Evolutionary conservation across 108 stramenopile species (phyloP).

Genomic region (Pseudonitzschia multistriata): DNA sequence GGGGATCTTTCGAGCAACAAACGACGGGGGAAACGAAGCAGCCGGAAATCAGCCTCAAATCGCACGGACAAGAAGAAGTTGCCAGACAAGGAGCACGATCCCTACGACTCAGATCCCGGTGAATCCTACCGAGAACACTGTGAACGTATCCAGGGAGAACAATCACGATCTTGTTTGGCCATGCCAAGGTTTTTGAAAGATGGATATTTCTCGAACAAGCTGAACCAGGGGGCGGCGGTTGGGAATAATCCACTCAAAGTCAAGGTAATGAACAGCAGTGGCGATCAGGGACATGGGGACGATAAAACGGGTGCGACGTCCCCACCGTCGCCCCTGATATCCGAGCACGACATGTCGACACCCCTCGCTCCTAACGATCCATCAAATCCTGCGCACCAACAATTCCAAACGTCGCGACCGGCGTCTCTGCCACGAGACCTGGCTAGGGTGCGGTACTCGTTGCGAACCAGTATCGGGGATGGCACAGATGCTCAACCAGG

Average conservation of each 20-base stretch:
- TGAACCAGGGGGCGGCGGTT: background rate
- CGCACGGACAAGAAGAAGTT: slow-evolving; percentile 24
- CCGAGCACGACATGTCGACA: slow-evolving; percentile 7
- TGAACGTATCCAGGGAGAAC: slow-evolving; percentile 41
- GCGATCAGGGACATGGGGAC: background rate
- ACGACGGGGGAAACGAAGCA: background rate
- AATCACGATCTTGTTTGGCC: slow-evolving; percentile 35
- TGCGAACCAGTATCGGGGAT: slow-evolving; percentile 72
- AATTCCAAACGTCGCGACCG: slow-evolving; percentile 17
- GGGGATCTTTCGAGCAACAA: background rate
- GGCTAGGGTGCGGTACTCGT: slow-evolving; percentile 55
- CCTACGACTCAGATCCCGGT: slow-evolving; percentile 65
- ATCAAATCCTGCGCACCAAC: background rate
- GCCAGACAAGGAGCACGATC: slow-evolving; percentile 31
- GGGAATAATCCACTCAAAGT: background rate
- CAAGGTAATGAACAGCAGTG: background rate
- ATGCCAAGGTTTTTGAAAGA: slow-evolving; percentile 45
- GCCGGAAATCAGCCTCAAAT: background rate
- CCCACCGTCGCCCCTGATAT: slow-evolving; percentile 38
- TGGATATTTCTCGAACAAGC: background rate
- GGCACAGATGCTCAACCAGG: slow-evolving; percentile 62
- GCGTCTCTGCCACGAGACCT: slow-evolving; percentile 41
- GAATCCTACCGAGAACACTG: slow-evolving; percentile 62
- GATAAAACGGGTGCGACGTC: slow-evolving; percentile 23
- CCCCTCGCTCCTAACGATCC: background rate